Evolutionary conservation across 805 yeast genomes (phyloP).

Genomic region (Saccharomycopsis babjevae): DNA sequence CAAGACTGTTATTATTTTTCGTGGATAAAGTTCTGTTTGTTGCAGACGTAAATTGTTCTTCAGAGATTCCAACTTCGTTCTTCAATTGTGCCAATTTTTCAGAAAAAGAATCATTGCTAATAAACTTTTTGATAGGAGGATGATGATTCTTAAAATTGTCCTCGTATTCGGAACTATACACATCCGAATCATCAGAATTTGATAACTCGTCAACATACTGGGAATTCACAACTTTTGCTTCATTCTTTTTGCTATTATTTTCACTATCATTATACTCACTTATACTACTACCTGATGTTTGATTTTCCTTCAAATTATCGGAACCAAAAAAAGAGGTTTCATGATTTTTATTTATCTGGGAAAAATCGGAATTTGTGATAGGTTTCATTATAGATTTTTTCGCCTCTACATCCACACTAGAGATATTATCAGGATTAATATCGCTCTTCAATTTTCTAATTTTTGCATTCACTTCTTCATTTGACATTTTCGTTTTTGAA

Average conservation of each 20-base stretch:
- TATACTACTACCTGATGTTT: slow-evolving; percentile 5
- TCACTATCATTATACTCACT: slow-evolving; percentile 3
- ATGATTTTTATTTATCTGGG: background rate
- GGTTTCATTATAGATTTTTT: background rate
- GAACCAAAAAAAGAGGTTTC: background rate
- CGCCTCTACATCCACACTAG: background rate
- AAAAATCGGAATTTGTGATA: background rate
- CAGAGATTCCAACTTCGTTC: slow-evolving; percentile 2
- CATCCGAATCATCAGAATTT: slow-evolving; percentile 1
- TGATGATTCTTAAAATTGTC: background rate
- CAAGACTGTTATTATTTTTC: background rate
- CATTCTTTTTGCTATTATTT: background rate
- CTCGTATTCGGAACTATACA: slow-evolving; percentile 6
- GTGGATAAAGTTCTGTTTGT: background rate
- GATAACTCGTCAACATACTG: background rate
- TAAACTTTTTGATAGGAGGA: slow-evolving; percentile 9
- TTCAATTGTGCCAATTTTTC: slow-evolving; percentile 12
- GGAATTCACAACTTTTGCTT: slow-evolving; percentile 1
- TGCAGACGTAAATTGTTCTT: background rate
- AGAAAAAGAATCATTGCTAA: slow-evolving; percentile 15
- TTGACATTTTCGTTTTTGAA: background rate
- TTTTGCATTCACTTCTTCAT: background rate
- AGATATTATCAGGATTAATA: background rate
- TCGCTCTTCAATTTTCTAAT: background rate
- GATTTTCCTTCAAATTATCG: background rate